Percentiles rank a stretch among this genome's conserved stretches.
phyloP scores from a whole-genome alignment of 352 stramenopile species.

The Peronospora belbahrii region DNA sequence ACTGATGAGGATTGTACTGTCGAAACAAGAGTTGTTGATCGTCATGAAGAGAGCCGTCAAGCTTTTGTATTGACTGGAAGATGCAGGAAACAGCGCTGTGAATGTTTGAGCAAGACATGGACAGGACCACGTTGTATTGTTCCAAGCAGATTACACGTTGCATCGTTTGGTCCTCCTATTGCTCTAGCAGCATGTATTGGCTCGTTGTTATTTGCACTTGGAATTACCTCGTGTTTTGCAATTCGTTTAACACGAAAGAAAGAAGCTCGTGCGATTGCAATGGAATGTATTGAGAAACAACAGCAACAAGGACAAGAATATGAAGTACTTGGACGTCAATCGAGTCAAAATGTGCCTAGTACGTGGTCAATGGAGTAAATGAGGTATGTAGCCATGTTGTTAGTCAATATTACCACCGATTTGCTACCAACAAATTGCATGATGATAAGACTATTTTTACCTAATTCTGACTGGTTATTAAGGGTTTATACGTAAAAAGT shows the following conservation, averaged over 20 bases:
- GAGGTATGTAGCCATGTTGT: too few relatives aligned
- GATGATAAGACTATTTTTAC: too few relatives aligned
- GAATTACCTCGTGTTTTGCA: slow-evolving; percentile 12
- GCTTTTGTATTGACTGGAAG: slow-evolving; percentile 19
- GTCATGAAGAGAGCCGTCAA: too few relatives aligned
- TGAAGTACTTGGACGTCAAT: slow-evolving; percentile 14
- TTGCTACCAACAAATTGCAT: too few relatives aligned
- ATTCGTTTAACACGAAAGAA: slow-evolving; percentile 13
- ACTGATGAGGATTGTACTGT: slow-evolving; percentile 55
- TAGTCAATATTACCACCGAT: too few relatives aligned
- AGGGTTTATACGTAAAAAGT: too few relatives aligned
- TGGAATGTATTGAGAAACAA: slow-evolving; percentile 20
- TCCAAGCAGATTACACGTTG: slow-evolving; percentile 4
- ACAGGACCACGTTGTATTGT: slow-evolving; percentile 43
- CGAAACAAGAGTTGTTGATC: slow-evolving; percentile 8
- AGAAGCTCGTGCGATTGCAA: slow-evolving; percentile 8
- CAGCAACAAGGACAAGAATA: slow-evolving; percentile 25
- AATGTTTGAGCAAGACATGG: slow-evolving; percentile 32
- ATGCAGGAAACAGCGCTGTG: slow-evolving; percentile 39
- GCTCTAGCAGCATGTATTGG: slow-evolving; percentile 14
- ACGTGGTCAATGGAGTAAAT: slow-evolving; percentile 16
- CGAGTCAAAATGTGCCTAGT: slow-evolving; percentile 18
- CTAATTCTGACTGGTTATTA: too few relatives aligned
- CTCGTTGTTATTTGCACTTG: slow-evolving; percentile 8
- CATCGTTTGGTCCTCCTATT: slow-evolving; percentile 22